These are phyloP conservation scores for Davidsoniella virescens DNA, from an alignment of 2,329 filamentous ascomycete species.

Conservation along the genomic window DNA sequence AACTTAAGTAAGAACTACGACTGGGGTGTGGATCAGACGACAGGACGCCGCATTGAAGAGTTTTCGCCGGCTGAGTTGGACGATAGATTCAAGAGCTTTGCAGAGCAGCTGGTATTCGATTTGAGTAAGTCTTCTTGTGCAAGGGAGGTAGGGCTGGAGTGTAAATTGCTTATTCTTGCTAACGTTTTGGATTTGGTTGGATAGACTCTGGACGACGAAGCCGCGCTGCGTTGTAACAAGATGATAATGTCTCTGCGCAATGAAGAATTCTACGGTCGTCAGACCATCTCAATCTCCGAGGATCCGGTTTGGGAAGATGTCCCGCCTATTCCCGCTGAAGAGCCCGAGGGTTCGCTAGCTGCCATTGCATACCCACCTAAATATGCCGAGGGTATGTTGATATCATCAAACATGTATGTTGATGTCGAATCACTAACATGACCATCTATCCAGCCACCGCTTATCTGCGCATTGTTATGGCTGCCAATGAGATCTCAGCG, in stretches of 20 bases:
- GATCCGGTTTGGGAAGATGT: slow-evolving; percentile 70
- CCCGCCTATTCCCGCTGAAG: slow-evolving; percentile 64
- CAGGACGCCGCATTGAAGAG: slow-evolving; percentile 31
- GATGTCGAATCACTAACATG: no score
- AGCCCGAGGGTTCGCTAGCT: slow-evolving; percentile 73
- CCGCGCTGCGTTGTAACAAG: not conserved
- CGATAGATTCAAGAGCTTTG: slow-evolving; percentile 25
- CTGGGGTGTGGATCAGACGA: slow-evolving; percentile 34
- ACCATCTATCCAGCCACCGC: slow-evolving; percentile 47
- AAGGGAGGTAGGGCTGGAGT: slow-evolving; percentile 23
- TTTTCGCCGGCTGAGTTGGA: slow-evolving; percentile 32
- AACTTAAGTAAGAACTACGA: slow-evolving; percentile 19
- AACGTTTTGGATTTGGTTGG: not conserved
- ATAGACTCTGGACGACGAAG: slow-evolving; percentile 3
- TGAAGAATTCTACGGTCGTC: slow-evolving; percentile 36
- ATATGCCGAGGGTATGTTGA: slow-evolving; percentile 55
- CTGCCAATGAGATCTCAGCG: slow-evolving; percentile 63
- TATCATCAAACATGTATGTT: slow-evolving; percentile 8
- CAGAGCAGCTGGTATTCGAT: slow-evolving; percentile 27
- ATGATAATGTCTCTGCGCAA: slow-evolving; percentile 34
- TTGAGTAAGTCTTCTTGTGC: slow-evolving; percentile 22
- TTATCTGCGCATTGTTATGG: slow-evolving; percentile 90
- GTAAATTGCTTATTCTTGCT: no score
- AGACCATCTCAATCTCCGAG: slow-evolving; percentile 35
- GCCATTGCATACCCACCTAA: slow-evolving; percentile 80